phyloP scores from a whole-genome alignment of 129 eudicot species.

The Mikania micrantha region DNA sequence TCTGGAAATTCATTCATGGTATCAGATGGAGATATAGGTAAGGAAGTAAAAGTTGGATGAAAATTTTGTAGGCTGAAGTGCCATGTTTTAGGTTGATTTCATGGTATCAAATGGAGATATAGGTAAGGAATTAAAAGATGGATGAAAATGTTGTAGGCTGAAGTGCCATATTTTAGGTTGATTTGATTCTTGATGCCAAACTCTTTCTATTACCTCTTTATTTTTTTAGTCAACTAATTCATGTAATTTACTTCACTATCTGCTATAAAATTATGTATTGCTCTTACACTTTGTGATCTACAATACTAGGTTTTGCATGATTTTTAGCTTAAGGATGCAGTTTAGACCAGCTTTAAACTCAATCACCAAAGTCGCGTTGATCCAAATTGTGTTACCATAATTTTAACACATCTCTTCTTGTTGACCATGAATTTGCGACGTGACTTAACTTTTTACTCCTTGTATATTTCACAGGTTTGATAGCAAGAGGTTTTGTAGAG shows the following conservation, averaged over 20 bases:
- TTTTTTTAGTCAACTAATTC: not conserved
- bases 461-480: conserved; percentile 71
- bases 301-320: no score
- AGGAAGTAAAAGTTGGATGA: not conserved
- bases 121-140: not conserved
- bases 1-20: not conserved
- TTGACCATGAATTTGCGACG: no score
- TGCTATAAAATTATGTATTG: no score
- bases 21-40: not conserved
- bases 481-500: conserved; percentile 93
- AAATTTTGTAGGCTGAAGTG: not conserved
- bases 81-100: not conserved
- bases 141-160: not conserved
- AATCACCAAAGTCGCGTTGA: no score
- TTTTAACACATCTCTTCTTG: no score
- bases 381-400: no score
- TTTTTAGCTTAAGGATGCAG: no score
- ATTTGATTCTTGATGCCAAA: conserved; percentile 2
- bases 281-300: no score
- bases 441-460: conserved; percentile 8
- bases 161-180: not conserved
- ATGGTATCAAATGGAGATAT: no score
- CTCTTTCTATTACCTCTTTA: not conserved
- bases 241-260: no score
- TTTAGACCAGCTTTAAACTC: no score